Conservation (phyloP, 2,329 filamentous ascomycete genomes). For the Epichloe brachyelytri region DNA sequence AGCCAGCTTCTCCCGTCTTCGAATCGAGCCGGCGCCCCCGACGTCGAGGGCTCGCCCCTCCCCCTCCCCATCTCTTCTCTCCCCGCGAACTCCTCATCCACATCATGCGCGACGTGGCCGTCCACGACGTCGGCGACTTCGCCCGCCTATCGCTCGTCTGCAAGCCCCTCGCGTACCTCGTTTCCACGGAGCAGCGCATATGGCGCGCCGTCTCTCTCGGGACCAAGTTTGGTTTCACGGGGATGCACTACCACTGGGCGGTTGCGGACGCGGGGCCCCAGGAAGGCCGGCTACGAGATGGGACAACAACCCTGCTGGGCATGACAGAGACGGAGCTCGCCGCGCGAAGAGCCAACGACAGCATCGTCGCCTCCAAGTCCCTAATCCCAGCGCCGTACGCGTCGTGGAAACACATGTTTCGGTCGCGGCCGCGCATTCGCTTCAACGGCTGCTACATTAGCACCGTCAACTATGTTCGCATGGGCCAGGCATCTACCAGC, state of each 20-base stretch:
- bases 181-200: constrained; percentile 70
- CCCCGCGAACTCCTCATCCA: constrained; percentile 79
- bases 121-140: constrained; percentile 65
- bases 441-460: constrained; percentile 96
- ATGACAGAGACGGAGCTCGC: constrained; percentile 26
- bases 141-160: constrained; percentile 68
- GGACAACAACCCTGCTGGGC: constrained; percentile 16
- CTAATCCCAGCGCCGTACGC: constrained; percentile 32
- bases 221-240: constrained; percentile 60
- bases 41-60: constrained; percentile 58
- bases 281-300: constrained; percentile 15
- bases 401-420: constrained; percentile 61
- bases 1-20: constrained; percentile 55
- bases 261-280: constrained; percentile 21
- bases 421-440: constrained; percentile 68
- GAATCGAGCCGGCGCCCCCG: constrained; percentile 56
- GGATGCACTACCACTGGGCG: constrained; percentile 75
- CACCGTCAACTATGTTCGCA: constrained; percentile 86
- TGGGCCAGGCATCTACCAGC: constrained; percentile 60
- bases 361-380: constrained; percentile 23
- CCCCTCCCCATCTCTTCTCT: constrained; percentile 64
- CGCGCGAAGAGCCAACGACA: constrained; percentile 19
- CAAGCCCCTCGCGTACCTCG: constrained; percentile 74
- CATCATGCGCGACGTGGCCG: constrained; percentile 59
- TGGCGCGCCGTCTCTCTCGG: constrained; percentile 70